Evolutionary conservation across 306 rosid genomes (phyloP).

Genomic region (Gynostemma pentaphyllum): DNA sequence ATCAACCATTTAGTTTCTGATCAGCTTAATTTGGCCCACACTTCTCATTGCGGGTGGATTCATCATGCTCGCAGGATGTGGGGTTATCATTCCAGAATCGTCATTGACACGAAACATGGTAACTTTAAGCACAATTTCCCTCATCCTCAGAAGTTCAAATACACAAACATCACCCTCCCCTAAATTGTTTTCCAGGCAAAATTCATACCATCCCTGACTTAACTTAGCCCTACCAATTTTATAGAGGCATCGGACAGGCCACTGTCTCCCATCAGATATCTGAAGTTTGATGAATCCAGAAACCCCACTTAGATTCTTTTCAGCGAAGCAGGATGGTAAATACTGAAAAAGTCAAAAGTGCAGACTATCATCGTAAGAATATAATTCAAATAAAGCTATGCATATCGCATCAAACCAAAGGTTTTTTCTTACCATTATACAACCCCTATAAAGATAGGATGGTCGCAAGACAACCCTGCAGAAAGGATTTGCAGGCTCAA

Average conservation of each 20-base stretch:
- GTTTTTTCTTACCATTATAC: slow-evolving; percentile 88
- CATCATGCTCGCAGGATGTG: slow-evolving; percentile 16
- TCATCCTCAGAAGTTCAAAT: slow-evolving; percentile 55
- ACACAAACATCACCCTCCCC: slow-evolving; percentile 98
- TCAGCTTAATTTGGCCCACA: slow-evolving; percentile 29
- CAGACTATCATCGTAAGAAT: not conserved
- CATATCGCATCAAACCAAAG: slow-evolving; percentile 5
- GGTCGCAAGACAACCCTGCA: slow-evolving; percentile 93
- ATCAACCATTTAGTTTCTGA: slow-evolving; percentile 35
- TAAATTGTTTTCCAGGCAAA: slow-evolving; percentile 64
- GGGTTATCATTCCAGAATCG: slow-evolving; percentile 36
- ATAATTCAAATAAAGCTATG: not conserved
- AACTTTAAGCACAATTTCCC: slow-evolving; percentile 75
- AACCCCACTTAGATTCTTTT: slow-evolving; percentile 72
- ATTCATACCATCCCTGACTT: slow-evolving; percentile 97
- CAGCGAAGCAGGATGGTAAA: slow-evolving; percentile 96
- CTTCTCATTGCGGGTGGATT: slow-evolving; percentile 34
- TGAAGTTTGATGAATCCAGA: slow-evolving; percentile 95
- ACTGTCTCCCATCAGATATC: slow-evolving; percentile 59
- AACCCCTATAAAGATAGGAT: slow-evolving; percentile 86
- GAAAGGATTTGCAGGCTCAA: slow-evolving; percentile 83
- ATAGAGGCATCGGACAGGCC: slow-evolving; percentile 89
- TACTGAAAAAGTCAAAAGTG: slow-evolving; percentile 41
- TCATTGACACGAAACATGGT: slow-evolving; percentile 55
- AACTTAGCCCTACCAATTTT: slow-evolving; percentile 83